A percentile compares a stretch with the other conserved stretches of the same genome.
Conservation (phyloP, 2,329 filamentous ascomycete genomes). For the Lojkania enalia region DNA sequence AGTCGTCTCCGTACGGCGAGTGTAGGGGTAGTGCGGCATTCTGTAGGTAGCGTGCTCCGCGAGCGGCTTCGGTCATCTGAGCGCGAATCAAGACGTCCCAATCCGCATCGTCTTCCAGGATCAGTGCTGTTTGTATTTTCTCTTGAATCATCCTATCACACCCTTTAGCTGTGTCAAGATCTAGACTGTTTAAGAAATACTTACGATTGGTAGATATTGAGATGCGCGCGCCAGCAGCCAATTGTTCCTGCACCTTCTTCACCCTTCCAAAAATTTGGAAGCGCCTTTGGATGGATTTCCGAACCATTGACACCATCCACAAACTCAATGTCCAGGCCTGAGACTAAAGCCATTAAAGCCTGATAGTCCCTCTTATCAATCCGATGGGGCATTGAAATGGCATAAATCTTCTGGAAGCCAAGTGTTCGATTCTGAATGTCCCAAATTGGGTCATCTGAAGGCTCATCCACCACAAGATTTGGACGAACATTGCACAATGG, state of each 20-base stretch:
- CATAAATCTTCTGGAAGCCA: constrained; percentile 22
- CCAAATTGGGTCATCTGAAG: constrained; percentile 13
- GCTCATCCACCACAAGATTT: constrained; percentile 9
- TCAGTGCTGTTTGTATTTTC: constrained; percentile 16
- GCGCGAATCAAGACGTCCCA: constrained; percentile 23
- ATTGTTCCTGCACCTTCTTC: constrained; percentile 4
- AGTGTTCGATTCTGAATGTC: constrained; percentile 16
- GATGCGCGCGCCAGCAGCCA: constrained; percentile 20
- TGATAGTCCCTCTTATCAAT: constrained; percentile 18
- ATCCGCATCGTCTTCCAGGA: constrained; percentile 25
- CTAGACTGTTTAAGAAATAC: not conserved
- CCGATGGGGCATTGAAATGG: constrained; percentile 19
- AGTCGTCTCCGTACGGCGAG: constrained; percentile 40
- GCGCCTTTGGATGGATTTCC: constrained; percentile 11
- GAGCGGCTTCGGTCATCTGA: constrained; percentile 23
- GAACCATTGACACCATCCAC: constrained; percentile 19
- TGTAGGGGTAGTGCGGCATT: constrained; percentile 11
- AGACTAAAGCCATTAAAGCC: constrained; percentile 12
- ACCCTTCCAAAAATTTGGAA: constrained; percentile 14
- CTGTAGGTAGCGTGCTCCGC: constrained; percentile 13
- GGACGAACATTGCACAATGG: not conserved
- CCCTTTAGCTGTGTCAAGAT: too few relatives aligned
- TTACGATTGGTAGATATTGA: constrained; percentile 16
- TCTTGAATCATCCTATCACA: constrained; percentile 18
- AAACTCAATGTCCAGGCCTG: constrained; percentile 16